Base-by-base conservation (phyloP, 2,329 filamentous ascomycete species). In the Rhynchosporium graminicola region DNA sequence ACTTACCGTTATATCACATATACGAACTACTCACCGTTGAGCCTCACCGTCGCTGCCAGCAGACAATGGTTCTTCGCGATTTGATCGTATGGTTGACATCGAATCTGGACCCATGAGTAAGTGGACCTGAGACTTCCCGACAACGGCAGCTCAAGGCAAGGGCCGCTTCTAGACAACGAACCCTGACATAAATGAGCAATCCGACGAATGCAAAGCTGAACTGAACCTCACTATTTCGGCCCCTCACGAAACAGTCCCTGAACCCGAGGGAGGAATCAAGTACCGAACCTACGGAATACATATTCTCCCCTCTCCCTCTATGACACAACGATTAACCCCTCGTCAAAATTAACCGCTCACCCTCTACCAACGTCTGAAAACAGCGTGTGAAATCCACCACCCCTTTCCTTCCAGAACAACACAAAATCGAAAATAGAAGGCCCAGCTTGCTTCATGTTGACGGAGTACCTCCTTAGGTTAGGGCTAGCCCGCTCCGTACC, bases 11-110 rank as follows among this genome's bases (percentile, higher is more conserved):
- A 43, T 40, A n/a, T 20, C 20, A 20, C 20, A 20, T 20, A 8
- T 38, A 38, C 50, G 50, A 52, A 52, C 33, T 52, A n/a, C 33
- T 52, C 50, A 52, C 50, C 50, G 50, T 52, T n/a, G 43, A 56
- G 31, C 52, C 38, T 56, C 52, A 31, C 38, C 38, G 52, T 56
- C 26, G 52, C 52, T 56, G 50, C 50, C 50, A 52, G 33, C 50
- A 40, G 38, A 52, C 50, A 52, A 40, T 26, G 20, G 12, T 33
- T 20, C 50, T 40, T 38, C 36, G 36, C 31, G 31, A 52, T 52
- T 33, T 26, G 31, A 31, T 38, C 50, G 38, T 52, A 31, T 38
- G 15, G 50, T 20, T 20, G 20, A 20, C 20, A 20, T 20, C 20
- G 20, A 20, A 52, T 38, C 50, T 38, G 50, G 50, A 33, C 26